phyloP scores from a whole-genome alignment of 495 filamentous ascomycete genomes.

The Cairneyella variabilis region DNA sequence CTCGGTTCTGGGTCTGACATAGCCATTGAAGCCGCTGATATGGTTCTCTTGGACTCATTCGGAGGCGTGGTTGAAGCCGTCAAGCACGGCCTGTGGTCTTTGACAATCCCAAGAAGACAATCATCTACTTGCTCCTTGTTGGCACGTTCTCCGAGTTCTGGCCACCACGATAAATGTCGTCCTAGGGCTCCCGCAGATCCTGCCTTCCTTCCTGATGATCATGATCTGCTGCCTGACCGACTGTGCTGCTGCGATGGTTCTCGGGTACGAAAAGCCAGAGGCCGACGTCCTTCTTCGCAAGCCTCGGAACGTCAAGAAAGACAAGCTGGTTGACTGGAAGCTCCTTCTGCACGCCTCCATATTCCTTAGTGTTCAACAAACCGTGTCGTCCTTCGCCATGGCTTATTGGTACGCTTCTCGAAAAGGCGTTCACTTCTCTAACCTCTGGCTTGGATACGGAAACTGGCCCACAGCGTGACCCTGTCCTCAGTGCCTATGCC shows the following conservation, averaged over 20 bases:
- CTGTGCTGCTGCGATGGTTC: conserved; percentile 54
- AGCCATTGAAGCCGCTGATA: conserved; percentile 66
- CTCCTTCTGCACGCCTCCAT: conserved; percentile 59
- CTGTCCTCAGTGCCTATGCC: conserved; percentile 33
- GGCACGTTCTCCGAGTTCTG: conserved; percentile 66
- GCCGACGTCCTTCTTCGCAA: conserved; percentile 57
- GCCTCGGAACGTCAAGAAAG: conserved; percentile 55
- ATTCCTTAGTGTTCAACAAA: conserved; percentile 58
- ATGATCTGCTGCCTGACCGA: conserved; percentile 67
- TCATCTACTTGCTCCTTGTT: conserved; percentile 53
- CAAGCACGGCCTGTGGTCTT: conserved; percentile 49
- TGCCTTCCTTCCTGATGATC: conserved; percentile 68
- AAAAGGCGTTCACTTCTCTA: conserved; percentile 50
- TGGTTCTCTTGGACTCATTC: conserved; percentile 60
- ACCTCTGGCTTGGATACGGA: conserved; percentile 57
- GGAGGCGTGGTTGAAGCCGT: conserved; percentile 61
- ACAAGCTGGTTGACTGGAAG: conserved; percentile 59
- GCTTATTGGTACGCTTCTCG: conserved; percentile 58
- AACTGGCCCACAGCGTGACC: conserved; percentile 29
- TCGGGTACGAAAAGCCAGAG: conserved; percentile 70
- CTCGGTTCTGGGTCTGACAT: conserved; percentile 50
- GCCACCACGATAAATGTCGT: conserved; percentile 64
- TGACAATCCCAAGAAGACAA: conserved; percentile 52
- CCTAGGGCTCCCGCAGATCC: conserved; percentile 62
- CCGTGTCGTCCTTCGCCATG: conserved; percentile 56